A percentile compares a stretch with the other conserved stretches of the same genome.
These are phyloP conservation scores for Thozetella sp. DNA, from an alignment of 495 filamentous ascomycete species.

Conservation along the genomic window DNA sequence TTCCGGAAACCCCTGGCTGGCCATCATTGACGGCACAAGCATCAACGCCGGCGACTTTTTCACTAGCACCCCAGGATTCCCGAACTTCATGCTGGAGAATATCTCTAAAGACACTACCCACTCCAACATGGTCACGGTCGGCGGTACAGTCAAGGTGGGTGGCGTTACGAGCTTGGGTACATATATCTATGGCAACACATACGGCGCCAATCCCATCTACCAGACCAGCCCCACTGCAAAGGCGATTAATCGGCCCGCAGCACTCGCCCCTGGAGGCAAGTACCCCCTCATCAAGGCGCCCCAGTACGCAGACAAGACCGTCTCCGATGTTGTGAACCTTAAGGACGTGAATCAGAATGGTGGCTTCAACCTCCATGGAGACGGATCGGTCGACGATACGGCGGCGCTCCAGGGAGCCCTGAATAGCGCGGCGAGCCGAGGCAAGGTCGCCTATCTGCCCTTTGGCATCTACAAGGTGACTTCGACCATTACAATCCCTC, in stretches of 20 bases:
- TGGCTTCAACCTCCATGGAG: slow-evolving; percentile 32
- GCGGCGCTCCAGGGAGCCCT: slow-evolving; percentile 39
- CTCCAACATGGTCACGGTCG: slow-evolving; percentile 29
- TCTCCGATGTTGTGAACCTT: slow-evolving; percentile 41
- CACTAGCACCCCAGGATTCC: slow-evolving; percentile 26
- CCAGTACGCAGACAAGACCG: slow-evolving; percentile 32
- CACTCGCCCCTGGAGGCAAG: slow-evolving; percentile 28
- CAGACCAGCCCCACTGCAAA: slow-evolving; percentile 39
- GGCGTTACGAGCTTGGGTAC: slow-evolving; percentile 24
- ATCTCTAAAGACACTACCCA: slow-evolving; percentile 33
- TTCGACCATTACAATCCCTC: slow-evolving; percentile 50
- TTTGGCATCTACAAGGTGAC: slow-evolving; percentile 51
- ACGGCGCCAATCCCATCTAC: slow-evolving; percentile 63
- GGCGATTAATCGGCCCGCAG: slow-evolving; percentile 17
- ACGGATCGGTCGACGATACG: slow-evolving; percentile 36
- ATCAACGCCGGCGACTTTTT: slow-evolving; percentile 41
- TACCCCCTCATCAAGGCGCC: slow-evolving; percentile 35
- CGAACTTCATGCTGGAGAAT: slow-evolving; percentile 43
- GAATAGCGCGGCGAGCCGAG: slow-evolving; percentile 25
- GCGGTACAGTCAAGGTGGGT: slow-evolving; percentile 21
- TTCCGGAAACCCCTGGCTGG: slow-evolving; percentile 39
- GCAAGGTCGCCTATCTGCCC: slow-evolving; percentile 47
- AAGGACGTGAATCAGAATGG: slow-evolving; percentile 44
- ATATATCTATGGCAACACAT: slow-evolving; percentile 52
- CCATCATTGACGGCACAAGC: slow-evolving; percentile 35